These are phyloP conservation scores for Aspergillus oerlinghausenensis DNA, from an alignment of 2,329 filamentous ascomycete species.

Conservation along the genomic window DNA sequence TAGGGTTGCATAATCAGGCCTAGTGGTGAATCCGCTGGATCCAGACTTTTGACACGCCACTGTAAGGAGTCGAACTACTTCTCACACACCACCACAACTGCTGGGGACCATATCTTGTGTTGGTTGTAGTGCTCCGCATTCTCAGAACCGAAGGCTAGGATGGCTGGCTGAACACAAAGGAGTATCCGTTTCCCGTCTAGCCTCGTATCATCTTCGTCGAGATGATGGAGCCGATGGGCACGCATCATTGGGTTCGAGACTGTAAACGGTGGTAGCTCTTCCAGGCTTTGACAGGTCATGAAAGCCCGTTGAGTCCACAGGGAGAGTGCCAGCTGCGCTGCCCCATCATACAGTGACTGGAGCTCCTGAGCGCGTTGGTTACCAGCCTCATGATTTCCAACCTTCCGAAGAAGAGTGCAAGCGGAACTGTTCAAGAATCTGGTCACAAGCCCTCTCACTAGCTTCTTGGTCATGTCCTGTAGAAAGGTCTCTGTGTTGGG, in stretches of 20 bases:
- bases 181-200: conserved; percentile 11
- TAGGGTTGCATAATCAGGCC: too few species aligned
- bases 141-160: conserved; percentile 19
- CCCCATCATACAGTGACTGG: conserved; percentile 6
- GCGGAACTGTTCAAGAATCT: conserved; percentile 1
- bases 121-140: conserved; percentile 19
- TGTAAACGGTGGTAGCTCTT: background rate
- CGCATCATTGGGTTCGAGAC: conserved; percentile 2
- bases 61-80: too few species aligned
- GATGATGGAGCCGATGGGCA: conserved; percentile 18
- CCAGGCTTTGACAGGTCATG: conserved; percentile 5
- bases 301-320: conserved; percentile 18
- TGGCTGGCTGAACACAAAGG: conserved; percentile 15
- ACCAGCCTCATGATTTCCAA: too few species aligned
- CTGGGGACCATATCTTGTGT: conserved; percentile 17
- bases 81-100: conserved; percentile 14
- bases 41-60: too few species aligned
- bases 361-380: background rate
- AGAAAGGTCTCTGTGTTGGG: background rate
- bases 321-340: conserved; percentile 9
- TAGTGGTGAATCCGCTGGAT: too few species aligned
- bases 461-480: background rate
- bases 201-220: conserved; percentile 14
- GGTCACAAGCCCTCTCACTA: background rate
- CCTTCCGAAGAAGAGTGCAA: background rate